A percentile compares a stretch with the other conserved stretches of the same genome.
Conservation (phyloP, 768 basidiomycete genomes). For the Peribolospora kevripleyi region DNA sequence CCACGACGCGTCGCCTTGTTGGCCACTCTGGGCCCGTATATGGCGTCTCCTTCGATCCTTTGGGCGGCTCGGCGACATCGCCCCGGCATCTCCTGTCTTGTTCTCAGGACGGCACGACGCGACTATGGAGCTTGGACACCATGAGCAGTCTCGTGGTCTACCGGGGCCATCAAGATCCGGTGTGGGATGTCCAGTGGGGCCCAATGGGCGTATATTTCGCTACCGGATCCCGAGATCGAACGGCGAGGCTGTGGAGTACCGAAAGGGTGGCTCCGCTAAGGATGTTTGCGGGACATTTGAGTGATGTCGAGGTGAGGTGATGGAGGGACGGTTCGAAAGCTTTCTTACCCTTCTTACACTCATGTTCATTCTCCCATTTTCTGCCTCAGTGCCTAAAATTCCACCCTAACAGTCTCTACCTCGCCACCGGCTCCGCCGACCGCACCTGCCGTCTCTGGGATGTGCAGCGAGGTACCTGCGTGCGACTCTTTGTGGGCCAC, state of each 20-base stretch:
- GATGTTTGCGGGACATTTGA: slow-evolving; percentile 84
- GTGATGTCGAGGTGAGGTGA: slow-evolving; percentile 63
- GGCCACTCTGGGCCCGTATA: slow-evolving; percentile 96
- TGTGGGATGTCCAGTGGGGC: slow-evolving; percentile 99
- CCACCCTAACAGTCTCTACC: slow-evolving; percentile 90
- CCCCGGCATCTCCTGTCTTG: slow-evolving; percentile 73
- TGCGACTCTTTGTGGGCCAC: slow-evolving; percentile 88
- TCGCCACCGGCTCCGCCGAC: slow-evolving; percentile 90
- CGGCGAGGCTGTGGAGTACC: slow-evolving; percentile 87
- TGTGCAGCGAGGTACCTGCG: slow-evolving; percentile 78
- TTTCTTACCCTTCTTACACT: background rate
- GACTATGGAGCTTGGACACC: slow-evolving; percentile 89
- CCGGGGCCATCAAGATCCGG: slow-evolving; percentile 83
- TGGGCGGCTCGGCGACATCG: slow-evolving; percentile 58
- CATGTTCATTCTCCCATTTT: background rate
- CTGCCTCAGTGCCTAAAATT: slow-evolving; percentile 58
- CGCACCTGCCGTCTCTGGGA: slow-evolving; percentile 95
- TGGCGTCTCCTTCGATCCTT: slow-evolving; percentile 74
- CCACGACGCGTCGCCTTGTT: slow-evolving; percentile 74
- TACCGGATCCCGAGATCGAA: slow-evolving; percentile 74
- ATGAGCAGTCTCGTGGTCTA: slow-evolving; percentile 82
- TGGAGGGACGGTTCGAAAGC: too few relatives aligned
- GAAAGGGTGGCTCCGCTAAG: slow-evolving; percentile 64
- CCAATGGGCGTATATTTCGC: slow-evolving; percentile 98
- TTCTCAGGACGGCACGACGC: slow-evolving; percentile 71